phyloP scores from a whole-genome alignment of 2,329 filamentous ascomycete genomes.

The Hypoxylon sp. region DNA sequence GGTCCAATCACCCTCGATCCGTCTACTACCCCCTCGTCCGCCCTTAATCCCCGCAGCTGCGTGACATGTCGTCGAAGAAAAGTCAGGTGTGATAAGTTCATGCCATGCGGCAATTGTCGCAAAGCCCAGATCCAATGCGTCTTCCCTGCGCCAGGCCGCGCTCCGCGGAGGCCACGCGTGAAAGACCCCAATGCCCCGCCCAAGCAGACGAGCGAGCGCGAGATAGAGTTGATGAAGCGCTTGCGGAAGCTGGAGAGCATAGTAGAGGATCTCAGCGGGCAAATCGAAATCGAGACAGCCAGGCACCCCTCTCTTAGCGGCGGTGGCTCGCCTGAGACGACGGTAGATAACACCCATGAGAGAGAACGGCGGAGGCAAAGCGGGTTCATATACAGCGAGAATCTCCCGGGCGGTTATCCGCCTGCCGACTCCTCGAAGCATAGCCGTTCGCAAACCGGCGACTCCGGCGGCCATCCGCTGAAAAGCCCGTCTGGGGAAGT shows the following conservation, averaged over 20 bases:
- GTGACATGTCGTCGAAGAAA: constrained; percentile 68
- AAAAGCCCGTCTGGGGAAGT: constrained; percentile 54
- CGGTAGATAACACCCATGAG: constrained; percentile 45
- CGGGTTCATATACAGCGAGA: constrained; percentile 42
- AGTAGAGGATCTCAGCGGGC: constrained; percentile 76
- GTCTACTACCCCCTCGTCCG: constrained; percentile 49
- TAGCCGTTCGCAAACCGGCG: constrained; percentile 42
- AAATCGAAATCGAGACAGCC: constrained; percentile 69
- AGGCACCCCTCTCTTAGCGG: constrained; percentile 54
- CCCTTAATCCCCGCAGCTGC: constrained; percentile 58
- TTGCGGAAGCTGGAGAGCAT: constrained; percentile 81
- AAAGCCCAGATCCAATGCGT: constrained; percentile 78
- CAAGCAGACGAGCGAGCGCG: constrained; percentile 72
- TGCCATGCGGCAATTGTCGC: constrained; percentile 81
- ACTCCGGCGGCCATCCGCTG: constrained; percentile 43
- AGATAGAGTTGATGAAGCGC: constrained; percentile 78
- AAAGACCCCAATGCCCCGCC: constrained; percentile 74
- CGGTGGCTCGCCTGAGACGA: constrained; percentile 57
- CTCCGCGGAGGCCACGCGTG: constrained; percentile 74
- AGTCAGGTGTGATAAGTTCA: constrained; percentile 82
- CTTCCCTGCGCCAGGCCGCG: constrained; percentile 80
- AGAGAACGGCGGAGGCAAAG: constrained; percentile 45
- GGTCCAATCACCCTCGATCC: constrained; percentile 53
- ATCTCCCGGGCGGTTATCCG: constrained; percentile 37
- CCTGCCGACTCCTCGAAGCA: constrained; percentile 34